Conservation (phyloP, 139 green algal species). For the Micractinium conductrix region DNA sequence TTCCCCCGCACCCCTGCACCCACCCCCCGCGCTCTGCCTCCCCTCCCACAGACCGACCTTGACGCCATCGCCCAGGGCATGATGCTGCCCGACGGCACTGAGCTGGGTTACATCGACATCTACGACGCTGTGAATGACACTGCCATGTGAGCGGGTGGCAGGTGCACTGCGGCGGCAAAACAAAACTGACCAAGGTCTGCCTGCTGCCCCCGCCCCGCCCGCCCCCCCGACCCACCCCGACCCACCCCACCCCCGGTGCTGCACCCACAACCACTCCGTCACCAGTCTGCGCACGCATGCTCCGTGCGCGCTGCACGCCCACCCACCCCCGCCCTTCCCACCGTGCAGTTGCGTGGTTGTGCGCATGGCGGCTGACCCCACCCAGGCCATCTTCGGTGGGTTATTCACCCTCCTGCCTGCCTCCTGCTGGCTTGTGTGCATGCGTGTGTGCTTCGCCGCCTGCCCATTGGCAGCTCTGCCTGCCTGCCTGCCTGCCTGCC, state of each 20-base stretch:
- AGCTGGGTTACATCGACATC: conserved; percentile 5
- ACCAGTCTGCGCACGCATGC: too few species aligned
- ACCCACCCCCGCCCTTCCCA: not conserved
- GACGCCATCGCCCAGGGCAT: not conserved
- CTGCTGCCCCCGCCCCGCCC: not conserved
- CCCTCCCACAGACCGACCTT: conserved; percentile 1
- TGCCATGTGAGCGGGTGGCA: not conserved
- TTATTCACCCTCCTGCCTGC: not conserved
- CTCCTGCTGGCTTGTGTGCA: not conserved
- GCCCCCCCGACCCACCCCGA: too few species aligned
- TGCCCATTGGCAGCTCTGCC: not conserved
- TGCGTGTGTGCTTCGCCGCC: too few species aligned
- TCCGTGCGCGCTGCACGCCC: too few species aligned
- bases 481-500: too few species aligned
- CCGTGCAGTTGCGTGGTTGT: not conserved
- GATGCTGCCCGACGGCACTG: not conserved
- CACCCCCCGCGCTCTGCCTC: not conserved
- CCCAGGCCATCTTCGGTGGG: conserved; percentile 3
- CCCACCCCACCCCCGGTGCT: not conserved
- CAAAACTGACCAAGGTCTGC: not conserved
- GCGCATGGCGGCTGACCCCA: not conserved
- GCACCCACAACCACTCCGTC: not conserved
- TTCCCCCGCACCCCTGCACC: too few species aligned
- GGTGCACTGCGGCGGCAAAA: not conserved
- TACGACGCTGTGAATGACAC: not conserved